Conservation (phyloP, 2,329 filamentous ascomycete species). For the Macrophomina phaseolina region DNA sequence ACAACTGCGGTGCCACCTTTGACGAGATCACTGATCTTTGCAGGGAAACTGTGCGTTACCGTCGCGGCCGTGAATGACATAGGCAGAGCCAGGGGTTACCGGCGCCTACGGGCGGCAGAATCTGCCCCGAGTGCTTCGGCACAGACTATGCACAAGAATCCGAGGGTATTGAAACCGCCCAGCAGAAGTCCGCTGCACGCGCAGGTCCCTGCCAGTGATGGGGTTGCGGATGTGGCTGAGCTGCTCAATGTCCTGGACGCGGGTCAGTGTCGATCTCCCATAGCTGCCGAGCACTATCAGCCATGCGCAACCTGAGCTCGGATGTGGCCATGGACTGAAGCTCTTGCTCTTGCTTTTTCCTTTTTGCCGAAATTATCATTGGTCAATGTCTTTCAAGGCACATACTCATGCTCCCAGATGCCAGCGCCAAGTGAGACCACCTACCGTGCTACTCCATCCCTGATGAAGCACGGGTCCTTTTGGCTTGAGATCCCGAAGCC, state of each 20-base stretch:
- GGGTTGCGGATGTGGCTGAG: conserved; percentile 11
- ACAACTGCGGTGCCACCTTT: neutral
- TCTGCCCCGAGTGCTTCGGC: conserved; percentile 14
- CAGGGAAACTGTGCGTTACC: neutral
- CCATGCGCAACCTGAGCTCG: neutral
- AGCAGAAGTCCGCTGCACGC: neutral
- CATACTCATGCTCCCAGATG: neutral
- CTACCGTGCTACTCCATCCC: neutral
- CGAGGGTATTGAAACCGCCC: neutral
- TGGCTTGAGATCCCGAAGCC: neutral
- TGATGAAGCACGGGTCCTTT: neutral
- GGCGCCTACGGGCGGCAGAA: neutral
- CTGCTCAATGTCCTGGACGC: neutral
- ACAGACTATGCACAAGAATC: neutral
- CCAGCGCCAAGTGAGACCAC: neutral
- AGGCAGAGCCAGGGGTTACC: neutral
- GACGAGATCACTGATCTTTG: neutral
- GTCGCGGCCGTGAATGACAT: neutral
- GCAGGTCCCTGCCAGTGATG: neutral
- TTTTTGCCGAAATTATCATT: neutral
- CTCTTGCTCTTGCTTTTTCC: neutral
- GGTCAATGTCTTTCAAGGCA: neutral
- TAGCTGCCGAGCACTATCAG: conserved; percentile 6
- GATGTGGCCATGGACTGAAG: neutral
- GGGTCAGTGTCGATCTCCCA: conserved; percentile 8